Percentiles rank a stretch among this genome's conserved stretches.
These are phyloP conservation scores for Beauveria pseudobassiana DNA, from an alignment of 2,329 filamentous ascomycete species.

Conservation along the genomic window DNA sequence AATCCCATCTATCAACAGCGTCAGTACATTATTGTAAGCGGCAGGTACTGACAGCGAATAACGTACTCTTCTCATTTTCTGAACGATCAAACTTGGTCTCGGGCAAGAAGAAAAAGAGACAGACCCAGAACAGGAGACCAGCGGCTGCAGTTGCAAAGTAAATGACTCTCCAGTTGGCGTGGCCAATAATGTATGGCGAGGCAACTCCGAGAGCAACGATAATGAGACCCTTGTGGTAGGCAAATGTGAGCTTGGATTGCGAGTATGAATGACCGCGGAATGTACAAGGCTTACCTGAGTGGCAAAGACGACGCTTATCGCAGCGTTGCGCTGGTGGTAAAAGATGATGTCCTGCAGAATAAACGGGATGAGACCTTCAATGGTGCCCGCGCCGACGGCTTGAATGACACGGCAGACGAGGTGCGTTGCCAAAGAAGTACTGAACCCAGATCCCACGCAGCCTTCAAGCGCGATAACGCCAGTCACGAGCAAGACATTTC, in stretches of 20 bases:
- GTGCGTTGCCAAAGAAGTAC: conserved; percentile 22
- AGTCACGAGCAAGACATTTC: conserved; percentile 27
- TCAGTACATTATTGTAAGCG: not conserved
- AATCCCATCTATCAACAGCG: conserved; percentile 12
- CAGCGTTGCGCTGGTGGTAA: conserved; percentile 29
- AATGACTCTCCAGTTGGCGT: conserved; percentile 27
- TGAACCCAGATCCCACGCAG: conserved; percentile 29
- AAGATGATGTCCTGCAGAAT: conserved; percentile 33
- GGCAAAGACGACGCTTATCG: conserved; percentile 24
- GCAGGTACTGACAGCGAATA: no score
- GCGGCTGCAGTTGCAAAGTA: conserved; percentile 26
- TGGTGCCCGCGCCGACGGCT: conserved; percentile 28
- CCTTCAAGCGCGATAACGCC: conserved; percentile 27
- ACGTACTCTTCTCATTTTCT: conserved; percentile 21
- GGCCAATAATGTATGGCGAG: conserved; percentile 23
- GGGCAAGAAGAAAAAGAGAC: conserved; percentile 25
- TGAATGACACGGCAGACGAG: conserved; percentile 26
- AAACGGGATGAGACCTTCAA: conserved; percentile 29
- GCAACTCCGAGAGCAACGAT: conserved; percentile 23
- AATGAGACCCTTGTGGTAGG: conserved; percentile 19
- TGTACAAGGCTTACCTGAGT: conserved; percentile 14
- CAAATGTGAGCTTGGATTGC: not conserved
- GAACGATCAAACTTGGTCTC: conserved; percentile 28
- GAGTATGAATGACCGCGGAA: no score
- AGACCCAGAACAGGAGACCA: conserved; percentile 26